phyloP scores from a whole-genome alignment of 768 basidiomycete genomes.

The Cyclocybe cylindracea region DNA sequence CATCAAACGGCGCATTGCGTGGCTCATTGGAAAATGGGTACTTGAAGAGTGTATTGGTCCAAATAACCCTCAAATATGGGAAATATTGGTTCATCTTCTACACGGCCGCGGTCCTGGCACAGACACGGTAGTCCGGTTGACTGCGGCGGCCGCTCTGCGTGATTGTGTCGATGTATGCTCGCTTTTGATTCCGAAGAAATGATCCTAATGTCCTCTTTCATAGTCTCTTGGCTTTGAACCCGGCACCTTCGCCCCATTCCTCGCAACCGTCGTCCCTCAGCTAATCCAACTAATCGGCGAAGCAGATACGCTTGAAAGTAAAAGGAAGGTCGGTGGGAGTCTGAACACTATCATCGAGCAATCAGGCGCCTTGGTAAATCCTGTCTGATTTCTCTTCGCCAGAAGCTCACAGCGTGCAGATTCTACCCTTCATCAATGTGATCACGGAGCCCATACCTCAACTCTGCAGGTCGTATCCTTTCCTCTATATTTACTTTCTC shows the following conservation, averaged over 20 bases:
- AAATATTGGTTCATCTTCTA: conserved; percentile 77
- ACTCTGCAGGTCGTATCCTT: conserved; percentile 56
- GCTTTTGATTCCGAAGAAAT: not conserved
- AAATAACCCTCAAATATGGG: conserved; percentile 72
- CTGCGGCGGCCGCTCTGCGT: conserved; percentile 75
- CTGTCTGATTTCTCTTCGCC: not conserved
- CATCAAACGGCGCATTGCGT: conserved; percentile 92
- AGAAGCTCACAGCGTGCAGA: conserved; percentile 37
- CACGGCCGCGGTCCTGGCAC: conserved; percentile 67
- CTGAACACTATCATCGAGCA: conserved; percentile 71
- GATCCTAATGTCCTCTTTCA: conserved; percentile 6
- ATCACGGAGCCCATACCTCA: conserved; percentile 67
- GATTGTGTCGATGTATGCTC: conserved; percentile 82
- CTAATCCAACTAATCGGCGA: conserved; percentile 73
- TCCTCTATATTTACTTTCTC: not conserved
- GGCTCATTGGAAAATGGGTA: conserved; percentile 91
- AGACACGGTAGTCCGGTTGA: conserved; percentile 85
- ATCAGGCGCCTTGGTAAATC: conserved; percentile 40
- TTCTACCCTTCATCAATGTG: conserved; percentile 61
- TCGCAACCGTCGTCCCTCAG: conserved; percentile 60
- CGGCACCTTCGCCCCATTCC: conserved; percentile 66
- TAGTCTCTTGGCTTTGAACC: conserved; percentile 69
- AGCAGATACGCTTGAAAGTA: conserved; percentile 75
- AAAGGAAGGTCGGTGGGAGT: conserved; percentile 68
- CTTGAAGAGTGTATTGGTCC: conserved; percentile 62